Base-by-base conservation (phyloP, 2,329 filamentous ascomycete species). In the Sporothrix humicola region DNA sequence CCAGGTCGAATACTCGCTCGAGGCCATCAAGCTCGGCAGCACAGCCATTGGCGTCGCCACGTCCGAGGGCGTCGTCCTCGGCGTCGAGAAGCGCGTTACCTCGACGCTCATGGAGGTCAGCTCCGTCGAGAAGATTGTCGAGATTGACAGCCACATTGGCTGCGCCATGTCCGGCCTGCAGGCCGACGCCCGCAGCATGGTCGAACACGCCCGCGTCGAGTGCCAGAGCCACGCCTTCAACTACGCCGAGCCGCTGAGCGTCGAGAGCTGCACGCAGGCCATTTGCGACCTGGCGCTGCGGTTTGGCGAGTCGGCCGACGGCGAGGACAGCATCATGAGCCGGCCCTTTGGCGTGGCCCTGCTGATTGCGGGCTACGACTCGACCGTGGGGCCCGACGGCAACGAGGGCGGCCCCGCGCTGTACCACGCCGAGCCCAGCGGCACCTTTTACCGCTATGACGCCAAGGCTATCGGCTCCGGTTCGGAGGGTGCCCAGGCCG, bases 1-100 rank as follows among this genome's bases (percentile, higher is more conserved):
- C 90, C 96, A 99, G 87, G 96, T 99, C 87, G 96, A 99, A 92
- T 99, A 99, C 90, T 98, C 96, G 75, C 92, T 99, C 83, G 96
- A 99, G 88, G 96, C 96, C 84, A 99, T 99, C 90, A 99, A 99
- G 88, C 93, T 98, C 78, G 96, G 96, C 79, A 97, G 93, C 80
- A 99, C 96, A 79, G 96, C 96, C 81, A 99, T 99, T 85, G 96
- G 96, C 79, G 95, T 99, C 78, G 94, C 96, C 79, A 99, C 96
- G 68, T 93, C 93, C 74, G 93, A 97, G 82, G 96, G 96, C 81
- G 95, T 98, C 76, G 92, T 99, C 81, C 92, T 99, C 70, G 96
- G 96, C 78, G 96, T 99, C 77, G 96, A 99, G 87, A 99, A 99
- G 90, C 95, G 96, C 81, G 96, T 99, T 79, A 99, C 96, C 75